Evolutionary conservation across 148 eudicot species (phyloP).

Genomic region (Rhododendron henanense): DNA sequence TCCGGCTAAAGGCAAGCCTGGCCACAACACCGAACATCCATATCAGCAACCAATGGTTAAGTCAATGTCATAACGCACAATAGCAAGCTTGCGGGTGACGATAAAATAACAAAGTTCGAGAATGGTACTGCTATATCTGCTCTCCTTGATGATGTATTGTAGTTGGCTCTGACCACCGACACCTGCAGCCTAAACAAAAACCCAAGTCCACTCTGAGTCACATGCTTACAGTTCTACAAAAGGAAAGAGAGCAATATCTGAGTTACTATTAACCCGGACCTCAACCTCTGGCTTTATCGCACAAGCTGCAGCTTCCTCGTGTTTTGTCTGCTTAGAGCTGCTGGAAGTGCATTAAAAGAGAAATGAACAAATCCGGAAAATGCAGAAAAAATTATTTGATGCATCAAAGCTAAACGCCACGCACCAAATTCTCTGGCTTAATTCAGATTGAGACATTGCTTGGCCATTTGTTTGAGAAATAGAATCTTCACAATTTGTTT

Average conservation of each 20-base stretch:
- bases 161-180: slow-evolving; percentile 11
- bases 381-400: background rate
- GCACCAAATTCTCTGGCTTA: slow-evolving; percentile 21
- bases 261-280: background rate
- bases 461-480: slow-evolving; percentile 20
- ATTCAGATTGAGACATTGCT: slow-evolving; percentile 19
- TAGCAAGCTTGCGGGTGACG: background rate
- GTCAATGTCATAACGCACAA: background rate
- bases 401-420: background rate
- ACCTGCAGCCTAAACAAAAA: slow-evolving; percentile 30
- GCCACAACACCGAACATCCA: slow-evolving; percentile 17
- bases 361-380: background rate
- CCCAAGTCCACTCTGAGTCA: slow-evolving; percentile 1
- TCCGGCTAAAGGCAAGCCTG: slow-evolving; percentile 27
- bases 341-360: background rate
- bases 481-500: slow-evolving; percentile 11
- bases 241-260: background rate
- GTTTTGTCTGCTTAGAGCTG: slow-evolving; percentile 24
- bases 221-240: background rate
- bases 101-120: background rate
- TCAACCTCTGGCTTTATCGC: slow-evolving; percentile 16
- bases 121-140: slow-evolving; percentile 24
- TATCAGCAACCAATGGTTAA: background rate
- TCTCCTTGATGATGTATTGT: slow-evolving; percentile 15
- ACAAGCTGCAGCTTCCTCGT: slow-evolving; percentile 14